These are phyloP conservation scores for Rhodamnia rubescens DNA, from an alignment of 345 rosid species.

Conservation along the genomic window DNA sequence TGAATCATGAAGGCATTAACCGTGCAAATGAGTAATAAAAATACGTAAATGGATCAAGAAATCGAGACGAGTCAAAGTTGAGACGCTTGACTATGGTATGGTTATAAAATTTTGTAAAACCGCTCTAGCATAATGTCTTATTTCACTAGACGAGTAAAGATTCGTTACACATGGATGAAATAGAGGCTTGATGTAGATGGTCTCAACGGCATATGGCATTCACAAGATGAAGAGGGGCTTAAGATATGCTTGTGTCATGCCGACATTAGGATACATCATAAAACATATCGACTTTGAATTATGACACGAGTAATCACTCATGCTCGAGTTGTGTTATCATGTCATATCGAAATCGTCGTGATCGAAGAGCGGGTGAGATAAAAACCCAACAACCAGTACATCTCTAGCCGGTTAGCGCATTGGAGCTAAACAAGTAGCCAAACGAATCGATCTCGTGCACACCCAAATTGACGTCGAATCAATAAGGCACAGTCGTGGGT, in stretches of 20 bases:
- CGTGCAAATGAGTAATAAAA: too few relatives aligned
- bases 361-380: background rate
- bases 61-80: too few relatives aligned
- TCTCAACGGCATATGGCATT: background rate
- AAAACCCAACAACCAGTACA: background rate
- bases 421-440: background rate
- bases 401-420: background rate
- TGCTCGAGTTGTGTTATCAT: background rate
- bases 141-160: background rate
- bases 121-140: fast-evolving
- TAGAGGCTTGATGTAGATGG: background rate
- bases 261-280: background rate
- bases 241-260: background rate
- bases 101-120: background rate
- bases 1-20: too few relatives aligned
- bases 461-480: too few relatives aligned
- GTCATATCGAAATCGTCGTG: background rate
- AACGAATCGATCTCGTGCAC: background rate
- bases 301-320: background rate
- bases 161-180: background rate
- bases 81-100: background rate
- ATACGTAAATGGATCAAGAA: background rate
- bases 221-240: background rate
- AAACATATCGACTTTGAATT: background rate
- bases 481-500: too few relatives aligned